Conservation (phyloP, 2,329 filamentous ascomycete genomes). For the Eutypella sp. region DNA sequence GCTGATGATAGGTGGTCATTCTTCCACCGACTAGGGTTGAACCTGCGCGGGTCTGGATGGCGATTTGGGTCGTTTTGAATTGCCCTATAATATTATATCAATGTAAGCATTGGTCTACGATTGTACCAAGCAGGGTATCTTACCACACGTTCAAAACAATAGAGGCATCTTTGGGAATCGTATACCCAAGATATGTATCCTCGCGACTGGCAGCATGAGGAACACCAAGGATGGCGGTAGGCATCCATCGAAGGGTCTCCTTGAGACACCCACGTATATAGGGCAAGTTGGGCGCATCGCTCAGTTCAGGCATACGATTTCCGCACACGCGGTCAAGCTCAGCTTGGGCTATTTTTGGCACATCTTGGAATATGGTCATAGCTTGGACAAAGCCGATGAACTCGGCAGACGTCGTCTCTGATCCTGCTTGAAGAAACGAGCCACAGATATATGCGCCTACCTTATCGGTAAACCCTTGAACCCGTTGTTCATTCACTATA, state of each 20-base stretch:
- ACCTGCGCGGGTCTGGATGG: constrained; percentile 31
- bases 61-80: constrained; percentile 38
- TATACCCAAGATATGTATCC: neutral
- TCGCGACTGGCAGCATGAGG: neutral
- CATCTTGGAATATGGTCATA: constrained; percentile 43
- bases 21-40: constrained; percentile 29
- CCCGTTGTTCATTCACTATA: constrained; percentile 24
- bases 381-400: constrained; percentile 43
- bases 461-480: constrained; percentile 28
- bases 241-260: constrained; percentile 49
- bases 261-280: constrained; percentile 47
- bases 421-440: constrained; percentile 26
- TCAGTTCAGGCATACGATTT: constrained; percentile 41
- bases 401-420: constrained; percentile 39
- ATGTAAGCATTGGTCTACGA: neutral
- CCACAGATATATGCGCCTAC: constrained; percentile 29
- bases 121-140: neutral
- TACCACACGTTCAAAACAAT: neutral
- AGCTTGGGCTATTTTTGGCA: constrained; percentile 42
- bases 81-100: constrained; percentile 18
- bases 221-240: constrained; percentile 11
- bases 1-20: constrained; percentile 12
- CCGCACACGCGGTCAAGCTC: constrained; percentile 49
- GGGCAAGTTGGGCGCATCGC: constrained; percentile 42
- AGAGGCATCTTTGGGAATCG: neutral